phyloP scores from a whole-genome alignment of 2,329 filamentous ascomycete genomes.

The Chaetothyriales sp. region DNA sequence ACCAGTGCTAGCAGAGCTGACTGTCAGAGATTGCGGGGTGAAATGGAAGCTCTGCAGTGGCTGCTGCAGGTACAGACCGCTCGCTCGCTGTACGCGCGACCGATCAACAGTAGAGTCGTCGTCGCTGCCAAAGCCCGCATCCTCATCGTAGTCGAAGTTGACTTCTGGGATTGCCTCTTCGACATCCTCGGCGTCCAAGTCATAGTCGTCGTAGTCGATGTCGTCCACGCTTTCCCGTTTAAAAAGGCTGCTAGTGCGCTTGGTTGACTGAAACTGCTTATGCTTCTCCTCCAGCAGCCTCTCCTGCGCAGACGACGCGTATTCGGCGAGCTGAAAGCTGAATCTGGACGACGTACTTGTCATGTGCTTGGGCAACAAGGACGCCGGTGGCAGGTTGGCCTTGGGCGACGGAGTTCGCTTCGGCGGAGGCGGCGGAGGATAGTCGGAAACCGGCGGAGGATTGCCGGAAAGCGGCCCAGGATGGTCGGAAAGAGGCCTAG shows the following conservation, averaged over 20 bases:
- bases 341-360: conserved; percentile 49
- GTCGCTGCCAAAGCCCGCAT: conserved; percentile 22
- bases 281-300: conserved; percentile 51
- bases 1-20: conserved; percentile 18
- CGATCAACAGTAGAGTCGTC: conserved; percentile 7
- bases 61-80: conserved; percentile 1
- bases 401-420: conserved; percentile 15
- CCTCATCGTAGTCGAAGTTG: conserved; percentile 32
- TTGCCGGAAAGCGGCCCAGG: too few species aligned
- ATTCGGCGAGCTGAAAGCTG: conserved; percentile 49
- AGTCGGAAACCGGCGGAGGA: neutral
- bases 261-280: conserved; percentile 38
- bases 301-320: conserved; percentile 47
- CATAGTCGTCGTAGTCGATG: conserved; percentile 30
- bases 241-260: conserved; percentile 22
- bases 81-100: neutral
- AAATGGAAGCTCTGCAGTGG: conserved; percentile 17
- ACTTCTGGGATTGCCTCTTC: conserved; percentile 37
- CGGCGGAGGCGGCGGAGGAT: conserved; percentile 13
- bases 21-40: conserved; percentile 19
- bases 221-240: conserved; percentile 14
- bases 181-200: conserved; percentile 30
- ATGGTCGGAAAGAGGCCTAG: too few species aligned
- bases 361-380: conserved; percentile 32
- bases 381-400: conserved; percentile 9